Evolutionary conservation across 805 yeast genomes (phyloP).

Genomic region (Starmera pachycereana): DNA sequence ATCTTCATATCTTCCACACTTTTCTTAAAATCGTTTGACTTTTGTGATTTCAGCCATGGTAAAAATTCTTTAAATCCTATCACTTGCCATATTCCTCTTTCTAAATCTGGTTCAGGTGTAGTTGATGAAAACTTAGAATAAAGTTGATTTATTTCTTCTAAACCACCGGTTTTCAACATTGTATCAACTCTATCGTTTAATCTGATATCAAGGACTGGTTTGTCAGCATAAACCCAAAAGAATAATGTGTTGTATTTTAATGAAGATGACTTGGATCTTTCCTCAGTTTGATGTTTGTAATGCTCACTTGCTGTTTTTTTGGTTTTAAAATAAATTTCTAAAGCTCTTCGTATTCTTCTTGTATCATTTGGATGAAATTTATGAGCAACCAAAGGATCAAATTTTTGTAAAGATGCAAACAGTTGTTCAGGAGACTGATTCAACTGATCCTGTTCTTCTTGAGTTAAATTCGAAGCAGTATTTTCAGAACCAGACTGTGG

Average conservation of each 20-base stretch:
- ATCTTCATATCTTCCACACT: constrained; percentile 73
- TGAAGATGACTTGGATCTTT: constrained; percentile 32
- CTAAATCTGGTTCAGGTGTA: constrained; percentile 36
- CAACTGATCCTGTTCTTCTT: constrained; percentile 32
- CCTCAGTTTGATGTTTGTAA: constrained; percentile 48
- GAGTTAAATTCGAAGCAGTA: constrained; percentile 12
- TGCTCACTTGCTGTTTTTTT: constrained; percentile 61
- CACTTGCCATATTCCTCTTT: constrained; percentile 85
- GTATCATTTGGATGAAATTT: constrained; percentile 91
- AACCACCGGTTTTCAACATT: constrained; percentile 67
- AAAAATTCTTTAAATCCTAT: constrained; percentile 88
- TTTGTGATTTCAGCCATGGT: constrained; percentile 43
- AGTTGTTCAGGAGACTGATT: constrained; percentile 45
- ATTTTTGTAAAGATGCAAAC: constrained; percentile 33
- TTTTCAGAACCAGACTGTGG: constrained; percentile 4
- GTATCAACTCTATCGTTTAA: constrained; percentile 73
- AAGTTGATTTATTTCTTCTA: constrained; percentile 56
- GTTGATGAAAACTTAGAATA: constrained; percentile 31
- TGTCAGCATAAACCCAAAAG: constrained; percentile 75
- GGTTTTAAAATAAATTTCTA: constrained; percentile 67
- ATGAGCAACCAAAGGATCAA: constrained; percentile 64
- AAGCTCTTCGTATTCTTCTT: constrained; percentile 66
- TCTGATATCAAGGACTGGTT: constrained; percentile 44
- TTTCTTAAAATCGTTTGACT: constrained; percentile 22
- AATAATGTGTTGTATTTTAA: constrained; percentile 54